phyloP scores from a whole-genome alignment of 2,329 filamentous ascomycete genomes.

The Colletotrichum lentis region DNA sequence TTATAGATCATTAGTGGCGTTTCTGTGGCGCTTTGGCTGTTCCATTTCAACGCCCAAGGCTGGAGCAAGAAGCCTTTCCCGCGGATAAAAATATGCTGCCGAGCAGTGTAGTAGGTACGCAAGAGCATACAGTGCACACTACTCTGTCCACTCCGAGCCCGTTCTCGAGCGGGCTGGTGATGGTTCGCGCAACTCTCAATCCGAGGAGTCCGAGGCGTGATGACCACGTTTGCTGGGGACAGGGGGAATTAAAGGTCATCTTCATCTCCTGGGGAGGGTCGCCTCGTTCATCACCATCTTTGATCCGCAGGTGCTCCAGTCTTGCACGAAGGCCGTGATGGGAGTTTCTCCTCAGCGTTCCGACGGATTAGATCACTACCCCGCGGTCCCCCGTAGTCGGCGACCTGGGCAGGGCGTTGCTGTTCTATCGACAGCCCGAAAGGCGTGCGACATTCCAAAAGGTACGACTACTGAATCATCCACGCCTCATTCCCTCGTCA shows the following conservation, averaged over 20 bases:
- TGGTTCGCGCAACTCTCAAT: background rate
- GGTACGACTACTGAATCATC: no score
- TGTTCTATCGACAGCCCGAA: background rate
- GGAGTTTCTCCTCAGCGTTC: background rate
- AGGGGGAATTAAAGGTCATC: slow-evolving; percentile 3
- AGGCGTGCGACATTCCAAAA: background rate
- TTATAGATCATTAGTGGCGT: background rate
- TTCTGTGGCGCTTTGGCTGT: slow-evolving; percentile 7
- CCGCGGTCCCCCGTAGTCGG: background rate
- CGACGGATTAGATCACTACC: background rate
- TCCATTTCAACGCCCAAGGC: slow-evolving; percentile 6
- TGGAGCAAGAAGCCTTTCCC: slow-evolving; percentile 22
- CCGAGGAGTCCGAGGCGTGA: background rate
- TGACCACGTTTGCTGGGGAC: background rate
- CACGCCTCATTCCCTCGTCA: background rate
- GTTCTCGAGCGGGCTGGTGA: background rate
- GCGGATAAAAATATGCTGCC: background rate
- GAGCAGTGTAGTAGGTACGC: background rate
- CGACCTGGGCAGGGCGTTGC: background rate
- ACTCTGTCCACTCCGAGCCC: background rate
- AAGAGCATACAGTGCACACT: background rate
- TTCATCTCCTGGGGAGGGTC: background rate
- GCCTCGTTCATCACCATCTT: background rate
- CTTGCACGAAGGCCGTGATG: slow-evolving; percentile 4
- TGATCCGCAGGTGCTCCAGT: background rate